These are phyloP conservation scores for Paulownia fortunei DNA, from an alignment of 257 asterid genomes.

Conservation along the genomic window DNA sequence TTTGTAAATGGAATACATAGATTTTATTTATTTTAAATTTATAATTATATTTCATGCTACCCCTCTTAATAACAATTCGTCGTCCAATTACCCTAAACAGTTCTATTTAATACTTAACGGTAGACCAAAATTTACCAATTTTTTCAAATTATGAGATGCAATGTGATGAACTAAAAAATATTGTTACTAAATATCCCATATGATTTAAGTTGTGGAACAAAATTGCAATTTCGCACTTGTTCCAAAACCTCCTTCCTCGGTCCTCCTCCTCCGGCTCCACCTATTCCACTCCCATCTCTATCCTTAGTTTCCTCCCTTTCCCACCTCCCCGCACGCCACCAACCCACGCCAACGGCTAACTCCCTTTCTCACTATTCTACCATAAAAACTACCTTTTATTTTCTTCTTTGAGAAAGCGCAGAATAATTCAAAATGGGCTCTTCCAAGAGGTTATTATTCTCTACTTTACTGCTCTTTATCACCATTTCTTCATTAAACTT, in stretches of 20 bases:
- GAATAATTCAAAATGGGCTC: conserved; percentile 23
- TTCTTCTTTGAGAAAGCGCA: background rate
- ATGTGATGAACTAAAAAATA: background rate
- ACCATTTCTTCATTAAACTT: conserved; percentile 19
- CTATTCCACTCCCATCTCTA: conserved; percentile 36
- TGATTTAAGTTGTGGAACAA: background rate
- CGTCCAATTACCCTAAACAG: too few relatives aligned
- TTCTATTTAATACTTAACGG: too few relatives aligned
- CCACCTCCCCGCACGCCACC: conserved; percentile 17
- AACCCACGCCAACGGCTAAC: background rate
- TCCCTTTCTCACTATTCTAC: too few relatives aligned
- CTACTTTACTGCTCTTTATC: conserved; percentile 1
- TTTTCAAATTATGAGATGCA: background rate
- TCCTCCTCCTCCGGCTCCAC: conserved; percentile 15
- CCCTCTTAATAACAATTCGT: too few relatives aligned
- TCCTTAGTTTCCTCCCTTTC: conserved; percentile 17
- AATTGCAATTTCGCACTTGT: background rate
- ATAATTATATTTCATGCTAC: too few relatives aligned
- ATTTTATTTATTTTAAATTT: too few relatives aligned
- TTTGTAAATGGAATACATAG: too few relatives aligned
- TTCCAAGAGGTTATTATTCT: background rate
- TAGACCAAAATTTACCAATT: background rate
- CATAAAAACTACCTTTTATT: background rate
- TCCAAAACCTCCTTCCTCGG: too few relatives aligned
- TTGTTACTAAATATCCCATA: background rate